These are phyloP conservation scores for Kazachstania taianensis DNA, from an alignment of 805 yeast species.

Conservation along the genomic window DNA sequence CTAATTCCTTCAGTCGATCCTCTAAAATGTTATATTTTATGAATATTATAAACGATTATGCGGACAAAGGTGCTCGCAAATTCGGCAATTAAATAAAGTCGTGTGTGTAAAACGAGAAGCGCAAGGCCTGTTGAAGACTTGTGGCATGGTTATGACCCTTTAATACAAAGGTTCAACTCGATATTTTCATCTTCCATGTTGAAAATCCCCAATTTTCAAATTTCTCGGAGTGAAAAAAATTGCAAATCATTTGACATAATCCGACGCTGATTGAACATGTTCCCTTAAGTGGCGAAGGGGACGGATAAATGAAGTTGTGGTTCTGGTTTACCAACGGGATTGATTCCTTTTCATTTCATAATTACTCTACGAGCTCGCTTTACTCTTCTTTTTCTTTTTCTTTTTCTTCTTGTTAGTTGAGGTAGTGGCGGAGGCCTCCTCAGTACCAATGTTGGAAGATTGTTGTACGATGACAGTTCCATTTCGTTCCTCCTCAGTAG, in stretches of 20 bases:
- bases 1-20: neutral
- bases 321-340: neutral
- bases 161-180: too few species aligned
- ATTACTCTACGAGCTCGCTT: neutral
- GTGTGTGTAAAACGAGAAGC: too few species aligned
- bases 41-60: neutral
- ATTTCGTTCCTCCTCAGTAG: constrained; percentile 60
- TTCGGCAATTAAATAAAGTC: too few species aligned
- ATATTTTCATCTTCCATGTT: too few species aligned
- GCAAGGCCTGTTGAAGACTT: neutral
- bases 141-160: too few species aligned
- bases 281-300: neutral
- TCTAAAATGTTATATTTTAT: neutral
- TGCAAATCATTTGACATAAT: neutral
- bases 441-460: constrained; percentile 1
- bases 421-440: neutral
- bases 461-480: constrained; percentile 48
- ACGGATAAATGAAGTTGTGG: neutral
- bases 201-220: neutral
- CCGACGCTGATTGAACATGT: neutral
- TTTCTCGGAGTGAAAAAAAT: neutral
- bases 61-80: neutral
- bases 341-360: neutral
- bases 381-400: constrained; percentile 12
- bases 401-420: constrained; percentile 10